Percentiles rank a stretch among this genome's conserved stretches.
phyloP scores from a whole-genome alignment of 352 stramenopile genomes.

The Phytophthora sp. region DNA sequence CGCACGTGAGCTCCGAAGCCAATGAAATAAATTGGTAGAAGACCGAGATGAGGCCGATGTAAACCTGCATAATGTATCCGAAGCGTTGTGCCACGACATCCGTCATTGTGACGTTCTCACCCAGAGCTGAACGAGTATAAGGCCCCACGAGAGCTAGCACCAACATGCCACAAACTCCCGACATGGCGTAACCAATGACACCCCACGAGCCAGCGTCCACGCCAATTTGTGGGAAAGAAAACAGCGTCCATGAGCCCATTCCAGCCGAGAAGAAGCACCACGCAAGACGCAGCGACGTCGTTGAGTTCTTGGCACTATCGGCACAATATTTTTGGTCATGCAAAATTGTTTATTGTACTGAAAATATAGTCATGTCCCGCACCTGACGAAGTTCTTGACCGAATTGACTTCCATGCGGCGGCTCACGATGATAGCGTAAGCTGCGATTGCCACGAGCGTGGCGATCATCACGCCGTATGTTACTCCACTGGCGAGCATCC shows the following conservation, averaged over 20 bases:
- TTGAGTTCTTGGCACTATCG: constrained; percentile 74
- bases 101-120: constrained; percentile 76
- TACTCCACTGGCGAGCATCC: constrained; percentile 56
- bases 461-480: constrained; percentile 67
- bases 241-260: constrained; percentile 80
- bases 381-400: constrained; percentile 74
- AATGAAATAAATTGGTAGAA: constrained; percentile 89
- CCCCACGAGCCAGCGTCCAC: constrained; percentile 75
- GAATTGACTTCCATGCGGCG: constrained; percentile 58
- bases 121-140: constrained; percentile 57
- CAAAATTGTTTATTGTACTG: not conserved
- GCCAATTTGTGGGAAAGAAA: constrained; percentile 78
- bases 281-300: constrained; percentile 55
- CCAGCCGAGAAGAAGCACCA: constrained; percentile 84
- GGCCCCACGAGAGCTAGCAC: constrained; percentile 61
- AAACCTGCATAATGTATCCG: constrained; percentile 71
- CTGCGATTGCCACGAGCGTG: constrained; percentile 63
- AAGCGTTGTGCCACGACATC: constrained; percentile 68
- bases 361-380: too few relatives aligned
- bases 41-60: constrained; percentile 67
- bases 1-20: constrained; percentile 69
- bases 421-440: constrained; percentile 73
- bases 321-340: not conserved
- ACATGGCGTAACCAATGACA: constrained; percentile 80
- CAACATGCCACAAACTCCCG: constrained; percentile 59